Percentiles rank a stretch among this genome's conserved stretches.
phyloP scores from a whole-genome alignment of 2,329 filamentous ascomycete genomes.

The Colletotrichum destructivum region DNA sequence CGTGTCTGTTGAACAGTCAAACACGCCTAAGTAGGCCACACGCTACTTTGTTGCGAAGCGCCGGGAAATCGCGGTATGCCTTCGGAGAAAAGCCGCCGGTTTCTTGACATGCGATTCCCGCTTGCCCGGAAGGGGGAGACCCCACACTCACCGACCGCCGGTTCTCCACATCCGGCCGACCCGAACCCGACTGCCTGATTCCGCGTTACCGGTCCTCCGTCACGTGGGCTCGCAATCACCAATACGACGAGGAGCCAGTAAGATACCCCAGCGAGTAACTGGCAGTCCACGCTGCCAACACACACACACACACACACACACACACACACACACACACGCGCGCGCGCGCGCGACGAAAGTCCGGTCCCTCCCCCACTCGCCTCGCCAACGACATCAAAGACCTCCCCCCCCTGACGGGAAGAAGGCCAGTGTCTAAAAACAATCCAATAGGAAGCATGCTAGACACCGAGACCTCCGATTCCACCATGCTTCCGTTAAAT shows the following conservation, averaged over 20 bases:
- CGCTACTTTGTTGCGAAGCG: not conserved
- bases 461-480: slow-evolving; percentile 1
- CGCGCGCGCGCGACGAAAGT: no score
- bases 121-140: not conserved
- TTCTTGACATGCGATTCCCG: no score
- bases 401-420: not conserved
- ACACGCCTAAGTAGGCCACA: not conserved
- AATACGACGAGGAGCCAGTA: not conserved
- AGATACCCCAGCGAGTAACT: no score
- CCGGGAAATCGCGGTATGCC: not conserved
- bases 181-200: no score
- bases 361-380: not conserved
- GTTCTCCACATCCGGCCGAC: not conserved
- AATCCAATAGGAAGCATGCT: not conserved
- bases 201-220: not conserved
- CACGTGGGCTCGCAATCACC: not conserved
- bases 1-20: no score
- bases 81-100: not conserved
- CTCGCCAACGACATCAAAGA: no score
- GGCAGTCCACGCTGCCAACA: no score
- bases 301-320: no score
- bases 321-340: no score
- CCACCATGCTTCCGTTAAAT: not conserved
- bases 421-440: no score
- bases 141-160: no score